Percentiles rank a stretch among this genome's conserved stretches.
Conservation (phyloP, 2,329 filamentous ascomycete genomes). For the Claviceps sp. region DNA sequence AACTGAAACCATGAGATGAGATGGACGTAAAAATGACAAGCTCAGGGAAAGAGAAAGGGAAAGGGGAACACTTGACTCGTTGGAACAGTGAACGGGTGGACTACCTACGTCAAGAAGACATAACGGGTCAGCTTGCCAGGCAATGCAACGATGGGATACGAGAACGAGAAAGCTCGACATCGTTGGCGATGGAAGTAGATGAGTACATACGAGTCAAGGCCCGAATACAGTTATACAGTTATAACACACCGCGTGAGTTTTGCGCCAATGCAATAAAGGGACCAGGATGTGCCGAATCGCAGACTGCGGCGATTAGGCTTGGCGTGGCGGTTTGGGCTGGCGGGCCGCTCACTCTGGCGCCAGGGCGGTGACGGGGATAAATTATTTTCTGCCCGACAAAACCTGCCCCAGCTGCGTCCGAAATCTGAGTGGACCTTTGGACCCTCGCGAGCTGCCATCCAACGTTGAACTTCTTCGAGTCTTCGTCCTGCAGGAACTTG, state of each 20-base stretch:
- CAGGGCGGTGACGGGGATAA: conserved; percentile 16
- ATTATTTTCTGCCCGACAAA: conserved; percentile 19
- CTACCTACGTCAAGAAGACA: neutral
- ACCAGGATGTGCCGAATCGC: too few relatives aligned
- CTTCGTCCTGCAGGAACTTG: neutral
- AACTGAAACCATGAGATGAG: neutral
- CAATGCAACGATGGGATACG: neutral
- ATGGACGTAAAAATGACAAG: neutral
- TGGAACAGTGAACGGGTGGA: neutral
- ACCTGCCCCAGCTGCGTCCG: neutral
- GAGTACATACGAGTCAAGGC: too few relatives aligned
- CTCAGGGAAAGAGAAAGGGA: neutral
- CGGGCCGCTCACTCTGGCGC: neutral
- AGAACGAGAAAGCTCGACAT: neutral
- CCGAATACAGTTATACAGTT: too few relatives aligned
- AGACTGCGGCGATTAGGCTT: too few relatives aligned
- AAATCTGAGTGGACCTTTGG: too few relatives aligned
- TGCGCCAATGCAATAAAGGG: too few relatives aligned
- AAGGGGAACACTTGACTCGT: neutral
- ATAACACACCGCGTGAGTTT: too few relatives aligned
- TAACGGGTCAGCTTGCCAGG: neutral
- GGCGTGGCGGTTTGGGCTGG: too few relatives aligned
- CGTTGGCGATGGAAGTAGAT: too few relatives aligned
- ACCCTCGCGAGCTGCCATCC: neutral
- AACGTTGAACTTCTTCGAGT: neutral